Conservation (phyloP, 2,329 filamentous ascomycete species). For the Bertia moriformis region DNA sequence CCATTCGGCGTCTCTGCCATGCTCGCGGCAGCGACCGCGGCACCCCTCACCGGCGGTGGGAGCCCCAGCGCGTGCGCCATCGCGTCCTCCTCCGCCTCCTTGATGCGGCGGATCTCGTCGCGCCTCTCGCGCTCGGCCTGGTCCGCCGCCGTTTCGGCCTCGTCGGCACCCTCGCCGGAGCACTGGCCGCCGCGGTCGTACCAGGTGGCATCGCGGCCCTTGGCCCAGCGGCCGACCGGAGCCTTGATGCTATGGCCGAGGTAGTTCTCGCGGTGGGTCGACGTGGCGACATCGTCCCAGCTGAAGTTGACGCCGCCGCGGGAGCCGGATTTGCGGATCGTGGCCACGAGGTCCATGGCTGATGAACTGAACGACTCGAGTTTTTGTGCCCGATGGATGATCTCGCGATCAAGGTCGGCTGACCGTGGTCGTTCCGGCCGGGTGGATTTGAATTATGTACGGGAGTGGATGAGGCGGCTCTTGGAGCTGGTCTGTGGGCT, state of each 20-base stretch:
- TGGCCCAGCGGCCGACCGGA: slow-evolving; percentile 82
- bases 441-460: too few species aligned
- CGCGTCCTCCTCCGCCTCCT: slow-evolving; percentile 86
- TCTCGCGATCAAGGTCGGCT: too few species aligned
- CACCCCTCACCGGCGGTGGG: slow-evolving; percentile 47
- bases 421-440: too few species aligned
- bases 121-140: slow-evolving; percentile 41
- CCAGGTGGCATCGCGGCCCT: slow-evolving; percentile 54
- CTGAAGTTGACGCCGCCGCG: slow-evolving; percentile 90
- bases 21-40: slow-evolving; percentile 53
- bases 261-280: slow-evolving; percentile 74
- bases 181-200: slow-evolving; percentile 50
- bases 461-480: background rate
- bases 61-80: slow-evolving; percentile 71
- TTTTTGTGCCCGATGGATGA: too few species aligned
- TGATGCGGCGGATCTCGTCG: slow-evolving; percentile 66
- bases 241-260: slow-evolving; percentile 86
- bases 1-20: too few species aligned
- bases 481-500: background rate
- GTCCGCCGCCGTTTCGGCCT: slow-evolving; percentile 35
- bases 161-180: slow-evolving; percentile 18
- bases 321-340: slow-evolving; percentile 78
- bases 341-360: slow-evolving; percentile 84
- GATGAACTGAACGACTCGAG: background rate
- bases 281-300: slow-evolving; percentile 86